Evolutionary conservation across 2,329 filamentous ascomycete genomes (phyloP), one percentile per base, ranked within the genome.

Genomic region (Clonostachys sp.): DNA sequence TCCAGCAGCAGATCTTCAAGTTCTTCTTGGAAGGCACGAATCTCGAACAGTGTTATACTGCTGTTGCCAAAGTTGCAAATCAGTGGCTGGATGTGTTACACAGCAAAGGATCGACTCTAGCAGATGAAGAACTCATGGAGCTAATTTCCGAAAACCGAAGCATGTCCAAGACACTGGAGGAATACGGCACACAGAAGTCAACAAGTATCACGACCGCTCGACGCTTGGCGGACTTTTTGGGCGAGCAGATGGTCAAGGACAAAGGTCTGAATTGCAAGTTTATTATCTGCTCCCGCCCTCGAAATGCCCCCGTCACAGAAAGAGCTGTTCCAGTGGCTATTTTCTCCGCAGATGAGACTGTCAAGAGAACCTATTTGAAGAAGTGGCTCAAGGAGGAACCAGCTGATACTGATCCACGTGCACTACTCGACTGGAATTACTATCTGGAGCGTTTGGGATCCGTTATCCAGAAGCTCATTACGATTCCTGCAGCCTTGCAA

Each of bases 251-350:
- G 95, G 85, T 96, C 59, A 99, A 99, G 62, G 95, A 99, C 69
- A 99, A 97, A 67, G 94, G 94, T 5, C 68, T 99, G 57, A 99
- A 99, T 72, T 99, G 94, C 84, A 97, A 97, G 69, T 99, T 97
- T 67, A 96, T 99, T 64, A 96, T 99, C 60, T 96, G 91, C 45
- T 80, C 90, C 13, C 83, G 80, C 53, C 94, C 94, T 5, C 88
- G 84, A 60, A 89, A 89, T 60, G 89, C 92, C 0, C 92, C 94
- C 2, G 91, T 99, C 51, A 99, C 94, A 0, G 95, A 99, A 55
- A 81, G 94, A 58, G 94, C 94, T 18, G 81, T 99, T 50, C 94
- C 94, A 1, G 91, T 99, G 6, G 91, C 94, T 17, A 99, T 99
- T 51, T 97, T 99, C 67, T 96, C 94, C 0, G 91, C 94, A 0